Evolutionary conservation across 257 asterid species (phyloP).

Genomic region (Lantana camara): DNA sequence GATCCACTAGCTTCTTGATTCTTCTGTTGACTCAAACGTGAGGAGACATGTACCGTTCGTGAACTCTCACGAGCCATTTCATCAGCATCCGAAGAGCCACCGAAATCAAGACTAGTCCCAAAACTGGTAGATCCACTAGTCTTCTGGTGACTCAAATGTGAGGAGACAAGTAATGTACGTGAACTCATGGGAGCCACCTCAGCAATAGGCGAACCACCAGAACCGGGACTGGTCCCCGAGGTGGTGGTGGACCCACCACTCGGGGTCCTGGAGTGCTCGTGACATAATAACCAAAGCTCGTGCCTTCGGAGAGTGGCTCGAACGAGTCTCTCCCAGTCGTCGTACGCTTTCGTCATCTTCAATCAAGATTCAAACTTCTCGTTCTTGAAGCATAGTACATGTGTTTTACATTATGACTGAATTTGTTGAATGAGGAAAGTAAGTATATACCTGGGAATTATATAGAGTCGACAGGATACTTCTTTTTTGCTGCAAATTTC

Average conservation of each 20-base stretch:
- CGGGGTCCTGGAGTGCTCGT: constrained; percentile 39
- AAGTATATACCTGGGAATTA: neutral
- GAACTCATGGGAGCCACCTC: neutral
- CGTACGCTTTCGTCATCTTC: constrained; percentile 30
- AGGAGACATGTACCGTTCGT: neutral
- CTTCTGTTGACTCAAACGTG: neutral
- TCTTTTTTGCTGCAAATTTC: neutral
- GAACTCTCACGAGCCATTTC: neutral
- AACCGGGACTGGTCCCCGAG: constrained; percentile 19
- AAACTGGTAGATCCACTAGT: no score
- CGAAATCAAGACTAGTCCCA: neutral
- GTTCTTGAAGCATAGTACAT: neutral
- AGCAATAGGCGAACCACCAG: constrained; percentile 11
- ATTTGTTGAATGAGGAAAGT: neutral
- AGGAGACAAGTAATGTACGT: no score
- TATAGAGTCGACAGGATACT: neutral
- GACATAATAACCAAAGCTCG: constrained; percentile 31
- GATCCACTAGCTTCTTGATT: neutral
- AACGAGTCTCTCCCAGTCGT: constrained; percentile 42
- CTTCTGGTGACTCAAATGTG: no score
- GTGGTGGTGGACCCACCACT: constrained; percentile 31
- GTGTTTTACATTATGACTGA: neutral
- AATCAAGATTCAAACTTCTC: neutral
- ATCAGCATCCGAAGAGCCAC: neutral
- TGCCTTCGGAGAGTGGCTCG: constrained; percentile 28